A percentile compares a stretch with the other conserved stretches of the same genome.
Evolutionary conservation across 2,329 filamentous ascomycete species (phyloP).

Genomic region (Rhinocladiella mackenziei): DNA sequence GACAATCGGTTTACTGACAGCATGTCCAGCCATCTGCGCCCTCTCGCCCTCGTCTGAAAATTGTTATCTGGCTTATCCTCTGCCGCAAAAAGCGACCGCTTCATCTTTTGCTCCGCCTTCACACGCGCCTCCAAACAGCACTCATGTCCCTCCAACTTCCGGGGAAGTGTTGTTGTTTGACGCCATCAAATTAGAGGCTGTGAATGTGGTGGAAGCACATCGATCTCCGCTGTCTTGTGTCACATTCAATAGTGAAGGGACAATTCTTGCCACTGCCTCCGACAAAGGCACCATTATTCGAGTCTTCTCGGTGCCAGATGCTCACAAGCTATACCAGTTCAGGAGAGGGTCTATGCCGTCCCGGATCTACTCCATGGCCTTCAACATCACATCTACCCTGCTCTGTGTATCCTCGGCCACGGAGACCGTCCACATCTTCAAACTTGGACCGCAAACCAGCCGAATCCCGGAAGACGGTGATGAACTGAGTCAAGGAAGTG

Average conservation of each 20-base stretch:
- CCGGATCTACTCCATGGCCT: conserved; percentile 97
- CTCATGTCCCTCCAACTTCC: conserved; percentile 76
- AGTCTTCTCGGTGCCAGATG: conserved; percentile 86
- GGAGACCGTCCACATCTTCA: conserved; percentile 95
- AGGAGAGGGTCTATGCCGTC: conserved; percentile 91
- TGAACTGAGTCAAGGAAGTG: conserved; percentile 28
- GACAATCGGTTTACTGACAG: neutral
- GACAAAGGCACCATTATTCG: conserved; percentile 97
- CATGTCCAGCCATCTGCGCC: conserved; percentile 69
- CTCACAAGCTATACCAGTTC: conserved; percentile 93
- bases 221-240: conserved; percentile 86
- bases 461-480: conserved; percentile 13
- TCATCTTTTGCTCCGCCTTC: conserved; percentile 59
- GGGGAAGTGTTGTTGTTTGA: conserved; percentile 94
- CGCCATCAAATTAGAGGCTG: conserved; percentile 79
- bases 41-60: conserved; percentile 92
- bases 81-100: conserved; percentile 62
- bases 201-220: conserved; percentile 94
- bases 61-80: conserved; percentile 90
- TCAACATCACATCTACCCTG: conserved; percentile 88
- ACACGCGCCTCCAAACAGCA: conserved; percentile 77
- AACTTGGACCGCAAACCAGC: conserved; percentile 50
- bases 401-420: conserved; percentile 94
- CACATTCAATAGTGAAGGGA: conserved; percentile 87
- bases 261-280: conserved; percentile 84